phyloP scores from a whole-genome alignment of 768 basidiomycete species.

The Lanmaoa pseudosensibilis region DNA sequence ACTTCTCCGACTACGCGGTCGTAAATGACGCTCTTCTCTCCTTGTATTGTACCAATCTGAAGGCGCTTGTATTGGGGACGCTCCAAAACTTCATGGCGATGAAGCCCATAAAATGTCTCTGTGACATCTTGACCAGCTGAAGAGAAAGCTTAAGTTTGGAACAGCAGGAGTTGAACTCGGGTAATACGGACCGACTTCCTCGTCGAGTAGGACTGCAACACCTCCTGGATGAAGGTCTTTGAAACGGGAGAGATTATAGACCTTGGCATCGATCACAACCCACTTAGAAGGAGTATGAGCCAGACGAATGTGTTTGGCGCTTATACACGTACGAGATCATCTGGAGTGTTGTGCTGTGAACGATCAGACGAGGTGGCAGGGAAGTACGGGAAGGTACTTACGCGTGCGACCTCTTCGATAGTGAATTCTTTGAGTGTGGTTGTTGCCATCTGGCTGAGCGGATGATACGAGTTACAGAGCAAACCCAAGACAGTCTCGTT shows the following conservation, averaged over 20 bases:
- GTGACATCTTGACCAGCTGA: slow-evolving; percentile 85
- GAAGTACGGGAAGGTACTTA: slow-evolving; percentile 19
- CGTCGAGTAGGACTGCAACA: slow-evolving; percentile 69
- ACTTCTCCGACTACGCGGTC: slow-evolving; percentile 53
- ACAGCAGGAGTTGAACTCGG: neutral
- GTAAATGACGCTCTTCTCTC: slow-evolving; percentile 55
- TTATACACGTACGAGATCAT: slow-evolving; percentile 59
- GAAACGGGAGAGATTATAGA: slow-evolving; percentile 82
- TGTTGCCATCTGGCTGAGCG: slow-evolving; percentile 23
- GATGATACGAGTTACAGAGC: neutral
- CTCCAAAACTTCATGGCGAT: slow-evolving; percentile 79
- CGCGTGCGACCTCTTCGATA: slow-evolving; percentile 60
- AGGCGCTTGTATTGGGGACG: slow-evolving; percentile 74
- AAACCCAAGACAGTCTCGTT: neutral
- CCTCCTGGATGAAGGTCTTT: slow-evolving; percentile 84
- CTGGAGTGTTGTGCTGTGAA: slow-evolving; percentile 68
- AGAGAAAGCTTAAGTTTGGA: neutral
- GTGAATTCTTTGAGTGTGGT: slow-evolving; percentile 46
- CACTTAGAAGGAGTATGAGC: slow-evolving; percentile 46
- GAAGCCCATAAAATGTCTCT: slow-evolving; percentile 84
- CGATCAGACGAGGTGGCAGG: neutral
- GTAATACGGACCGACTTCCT: slow-evolving; percentile 61
- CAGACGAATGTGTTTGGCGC: neutral
- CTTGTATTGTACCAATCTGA: slow-evolving; percentile 70
- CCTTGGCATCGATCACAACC: slow-evolving; percentile 82